Conservation (phyloP, 805 yeast species). For the Yamadazyma paraphyllophila region DNA sequence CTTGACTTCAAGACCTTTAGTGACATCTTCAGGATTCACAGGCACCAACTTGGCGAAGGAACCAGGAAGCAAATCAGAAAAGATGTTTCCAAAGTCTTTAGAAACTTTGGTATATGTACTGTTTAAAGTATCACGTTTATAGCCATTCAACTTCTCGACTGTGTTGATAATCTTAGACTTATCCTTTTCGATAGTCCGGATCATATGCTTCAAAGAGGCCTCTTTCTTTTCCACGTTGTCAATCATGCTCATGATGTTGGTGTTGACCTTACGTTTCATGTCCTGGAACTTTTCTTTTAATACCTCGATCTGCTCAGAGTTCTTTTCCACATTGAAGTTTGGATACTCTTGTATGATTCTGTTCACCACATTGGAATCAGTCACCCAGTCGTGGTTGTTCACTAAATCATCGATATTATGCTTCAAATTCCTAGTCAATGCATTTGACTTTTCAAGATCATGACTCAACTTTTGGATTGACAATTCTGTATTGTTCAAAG, state of each 20-base stretch:
- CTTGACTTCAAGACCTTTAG: conserved; percentile 86
- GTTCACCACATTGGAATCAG: conserved; percentile 56
- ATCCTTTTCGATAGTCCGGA: conserved; percentile 83
- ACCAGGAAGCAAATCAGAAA: conserved; percentile 83
- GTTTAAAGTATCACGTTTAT: conserved; percentile 77
- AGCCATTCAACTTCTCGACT: conserved; percentile 75
- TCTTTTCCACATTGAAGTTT: conserved; percentile 59
- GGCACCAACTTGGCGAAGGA: conserved; percentile 89
- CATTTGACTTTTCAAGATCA: conserved; percentile 50
- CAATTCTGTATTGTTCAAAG: conserved; percentile 46
- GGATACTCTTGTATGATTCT: conserved; percentile 61
- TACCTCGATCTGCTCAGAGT: conserved; percentile 54
- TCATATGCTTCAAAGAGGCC: conserved; percentile 69
- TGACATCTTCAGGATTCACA: conserved; percentile 74
- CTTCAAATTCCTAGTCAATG: conserved; percentile 35
- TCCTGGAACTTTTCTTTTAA: conserved; percentile 59
- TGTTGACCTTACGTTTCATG: conserved; percentile 79
- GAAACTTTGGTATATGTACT: conserved; percentile 87
- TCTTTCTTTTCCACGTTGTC: conserved; percentile 92
- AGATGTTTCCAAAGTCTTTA: conserved; percentile 84
- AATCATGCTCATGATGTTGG: conserved; percentile 85
- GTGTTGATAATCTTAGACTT: conserved; percentile 88
- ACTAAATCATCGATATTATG: conserved; percentile 44
- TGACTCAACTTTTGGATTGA: conserved; percentile 54
- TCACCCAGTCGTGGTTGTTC: conserved; percentile 69